A percentile compares a stretch with the other conserved stretches of the same genome.
Evolutionary conservation across 2,329 filamentous ascomycete species (phyloP).

Genomic region (Penicillium janthinellum): DNA sequence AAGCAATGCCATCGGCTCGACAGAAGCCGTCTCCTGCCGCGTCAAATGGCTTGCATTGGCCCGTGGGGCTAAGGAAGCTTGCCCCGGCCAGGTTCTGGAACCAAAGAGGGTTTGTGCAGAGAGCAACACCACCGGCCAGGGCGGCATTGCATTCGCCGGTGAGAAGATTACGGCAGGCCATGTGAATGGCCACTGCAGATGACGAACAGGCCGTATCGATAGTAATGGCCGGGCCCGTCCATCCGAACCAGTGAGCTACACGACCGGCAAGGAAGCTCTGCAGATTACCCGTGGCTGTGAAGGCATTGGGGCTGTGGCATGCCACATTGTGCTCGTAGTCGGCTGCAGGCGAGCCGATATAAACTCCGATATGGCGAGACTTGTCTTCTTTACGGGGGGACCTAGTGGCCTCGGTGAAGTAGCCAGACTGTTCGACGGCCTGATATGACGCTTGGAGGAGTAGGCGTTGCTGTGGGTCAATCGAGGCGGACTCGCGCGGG

Average conservation of each 20-base stretch:
- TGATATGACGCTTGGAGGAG: constrained; percentile 35
- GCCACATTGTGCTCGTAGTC: constrained; percentile 36
- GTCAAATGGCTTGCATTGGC: constrained; percentile 53
- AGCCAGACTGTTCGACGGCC: constrained; percentile 36
- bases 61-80: constrained; percentile 48
- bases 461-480: constrained; percentile 36
- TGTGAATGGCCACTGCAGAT: constrained; percentile 39
- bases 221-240: constrained; percentile 45
- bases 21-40: constrained; percentile 54
- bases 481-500: constrained; percentile 28
- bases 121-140: constrained; percentile 41
- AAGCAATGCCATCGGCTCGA: constrained; percentile 50
- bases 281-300: constrained; percentile 24
- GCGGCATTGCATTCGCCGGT: constrained; percentile 28
- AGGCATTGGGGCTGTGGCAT: constrained; percentile 34
- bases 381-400: constrained; percentile 1
- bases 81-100: constrained; percentile 37
- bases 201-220: constrained; percentile 49
- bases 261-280: constrained; percentile 30
- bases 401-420: constrained; percentile 15
- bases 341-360: constrained; percentile 24
- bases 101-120: constrained; percentile 32
- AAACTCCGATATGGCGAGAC: constrained; percentile 25
- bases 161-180: constrained; percentile 26
- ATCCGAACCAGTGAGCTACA: constrained; percentile 48